Evolutionary conservation across 2,329 filamentous ascomycete species (phyloP).

Genomic region (Colletotrichum caudatum): DNA sequence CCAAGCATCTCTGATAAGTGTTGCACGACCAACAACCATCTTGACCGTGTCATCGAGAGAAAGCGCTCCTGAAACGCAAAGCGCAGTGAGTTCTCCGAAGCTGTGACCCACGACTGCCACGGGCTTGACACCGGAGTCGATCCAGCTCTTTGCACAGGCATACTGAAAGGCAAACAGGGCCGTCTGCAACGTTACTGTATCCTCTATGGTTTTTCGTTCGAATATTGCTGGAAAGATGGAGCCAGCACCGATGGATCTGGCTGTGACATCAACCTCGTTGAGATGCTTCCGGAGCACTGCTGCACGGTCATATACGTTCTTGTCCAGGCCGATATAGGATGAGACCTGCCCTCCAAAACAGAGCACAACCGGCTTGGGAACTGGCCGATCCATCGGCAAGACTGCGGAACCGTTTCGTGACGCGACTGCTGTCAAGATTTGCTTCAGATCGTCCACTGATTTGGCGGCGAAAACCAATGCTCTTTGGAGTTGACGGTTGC

Average conservation of each 20-base stretch:
- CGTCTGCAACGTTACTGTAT: slow-evolving; percentile 52
- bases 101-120: slow-evolving; percentile 48
- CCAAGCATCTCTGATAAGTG: slow-evolving; percentile 50
- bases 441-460: slow-evolving; percentile 46
- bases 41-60: slow-evolving; percentile 49
- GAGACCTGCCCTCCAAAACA: slow-evolving; percentile 55
- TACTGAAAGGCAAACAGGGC: slow-evolving; percentile 56
- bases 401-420: background rate
- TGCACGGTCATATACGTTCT: slow-evolving; percentile 43
- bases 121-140: slow-evolving; percentile 49
- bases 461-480: slow-evolving; percentile 46
- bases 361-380: slow-evolving; percentile 49
- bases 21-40: slow-evolving; percentile 48
- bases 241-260: slow-evolving; percentile 47
- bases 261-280: slow-evolving; percentile 51
- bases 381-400: slow-evolving; percentile 8
- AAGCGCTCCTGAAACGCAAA: slow-evolving; percentile 52
- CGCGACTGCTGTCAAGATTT: background rate
- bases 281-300: slow-evolving; percentile 47
- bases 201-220: slow-evolving; percentile 44
- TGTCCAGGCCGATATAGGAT: background rate
- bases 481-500: slow-evolving; percentile 45
- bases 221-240: slow-evolving; percentile 50
- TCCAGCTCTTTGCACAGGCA: slow-evolving; percentile 51
- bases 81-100: slow-evolving; percentile 57